Percentiles rank a stretch among this genome's conserved stretches.
phyloP scores from a whole-genome alignment of 352 stramenopile species.

The Globisporangium middletonii region DNA sequence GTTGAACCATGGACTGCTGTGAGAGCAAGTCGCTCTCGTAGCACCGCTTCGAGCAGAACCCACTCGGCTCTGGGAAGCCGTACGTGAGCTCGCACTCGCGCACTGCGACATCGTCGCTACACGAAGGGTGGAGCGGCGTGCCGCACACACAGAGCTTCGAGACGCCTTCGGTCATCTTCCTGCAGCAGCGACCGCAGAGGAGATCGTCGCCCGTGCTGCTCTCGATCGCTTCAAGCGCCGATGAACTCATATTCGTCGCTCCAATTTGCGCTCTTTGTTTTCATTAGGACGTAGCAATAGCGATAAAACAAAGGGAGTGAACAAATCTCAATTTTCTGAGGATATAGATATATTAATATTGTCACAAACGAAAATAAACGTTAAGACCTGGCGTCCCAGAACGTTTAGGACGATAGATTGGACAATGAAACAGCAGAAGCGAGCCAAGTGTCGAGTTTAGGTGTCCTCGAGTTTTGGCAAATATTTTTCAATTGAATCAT shows the following conservation, averaged over 20 bases:
- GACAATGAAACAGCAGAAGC: too few relatives aligned
- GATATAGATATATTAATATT: neutral
- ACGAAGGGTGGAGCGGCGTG: constrained; percentile 27
- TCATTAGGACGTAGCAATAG: too few relatives aligned
- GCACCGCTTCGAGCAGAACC: constrained; percentile 39
- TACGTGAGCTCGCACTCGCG: constrained; percentile 30
- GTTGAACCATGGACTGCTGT: constrained; percentile 1
- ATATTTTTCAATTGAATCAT: too few relatives aligned
- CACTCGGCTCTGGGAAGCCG: constrained; percentile 21
- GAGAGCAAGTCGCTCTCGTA: constrained; percentile 24
- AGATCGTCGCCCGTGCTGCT: neutral
- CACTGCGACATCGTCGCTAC: constrained; percentile 27
- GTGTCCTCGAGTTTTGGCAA: too few relatives aligned
- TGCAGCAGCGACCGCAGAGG: constrained; percentile 22
- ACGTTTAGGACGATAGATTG: too few relatives aligned
- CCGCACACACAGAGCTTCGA: constrained; percentile 32
- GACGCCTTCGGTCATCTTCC: constrained; percentile 24
- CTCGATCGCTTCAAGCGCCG: neutral
- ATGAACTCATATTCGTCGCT: too few relatives aligned
- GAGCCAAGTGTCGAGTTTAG: too few relatives aligned
- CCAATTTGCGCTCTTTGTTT: too few relatives aligned
- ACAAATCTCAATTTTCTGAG: too few relatives aligned
- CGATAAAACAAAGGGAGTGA: too few relatives aligned
- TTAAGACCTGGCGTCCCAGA: too few relatives aligned
- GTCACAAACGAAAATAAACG: too few relatives aligned